These are phyloP conservation scores for Castanea sativa DNA, from an alignment of 306 rosid genomes.

Conservation along the genomic window DNA sequence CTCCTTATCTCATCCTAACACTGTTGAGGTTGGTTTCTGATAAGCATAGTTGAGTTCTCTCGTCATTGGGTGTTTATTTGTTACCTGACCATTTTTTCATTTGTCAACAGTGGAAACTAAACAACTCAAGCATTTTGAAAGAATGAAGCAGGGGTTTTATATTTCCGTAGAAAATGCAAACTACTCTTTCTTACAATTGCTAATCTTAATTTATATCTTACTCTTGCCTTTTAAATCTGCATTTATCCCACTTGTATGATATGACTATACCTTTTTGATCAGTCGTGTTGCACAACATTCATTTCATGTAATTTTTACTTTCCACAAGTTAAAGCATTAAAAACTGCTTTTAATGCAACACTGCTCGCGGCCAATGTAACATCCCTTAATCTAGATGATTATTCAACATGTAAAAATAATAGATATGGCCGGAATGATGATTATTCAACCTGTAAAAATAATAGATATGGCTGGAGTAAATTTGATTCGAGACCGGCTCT, in stretches of 20 bases:
- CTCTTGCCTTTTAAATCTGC: neutral
- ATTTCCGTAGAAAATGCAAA: neutral
- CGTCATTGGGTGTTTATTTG: neutral
- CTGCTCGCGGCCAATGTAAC: neutral
- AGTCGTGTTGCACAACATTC: neutral
- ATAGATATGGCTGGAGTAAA: neutral
- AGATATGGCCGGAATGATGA: neutral
- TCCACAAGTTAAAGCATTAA: neutral
- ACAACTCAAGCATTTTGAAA: neutral
- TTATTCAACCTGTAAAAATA: neutral
- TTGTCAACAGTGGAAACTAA: neutral
- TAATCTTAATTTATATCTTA: neutral
- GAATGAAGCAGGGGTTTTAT: neutral
- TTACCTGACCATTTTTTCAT: neutral
- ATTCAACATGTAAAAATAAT: neutral
- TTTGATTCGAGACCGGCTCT: neutral
- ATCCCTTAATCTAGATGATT: neutral
- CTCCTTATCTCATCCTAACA: neutral
- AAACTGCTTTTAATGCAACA: no score
- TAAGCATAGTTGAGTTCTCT: neutral
- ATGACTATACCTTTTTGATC: neutral
- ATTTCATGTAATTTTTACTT: neutral
- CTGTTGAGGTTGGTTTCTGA: neutral
- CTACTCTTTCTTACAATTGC: neutral
- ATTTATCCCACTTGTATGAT: no score